Evolutionary conservation across 768 basidiomycete species (phyloP).

Genomic region (Crassisporium funariophilum): DNA sequence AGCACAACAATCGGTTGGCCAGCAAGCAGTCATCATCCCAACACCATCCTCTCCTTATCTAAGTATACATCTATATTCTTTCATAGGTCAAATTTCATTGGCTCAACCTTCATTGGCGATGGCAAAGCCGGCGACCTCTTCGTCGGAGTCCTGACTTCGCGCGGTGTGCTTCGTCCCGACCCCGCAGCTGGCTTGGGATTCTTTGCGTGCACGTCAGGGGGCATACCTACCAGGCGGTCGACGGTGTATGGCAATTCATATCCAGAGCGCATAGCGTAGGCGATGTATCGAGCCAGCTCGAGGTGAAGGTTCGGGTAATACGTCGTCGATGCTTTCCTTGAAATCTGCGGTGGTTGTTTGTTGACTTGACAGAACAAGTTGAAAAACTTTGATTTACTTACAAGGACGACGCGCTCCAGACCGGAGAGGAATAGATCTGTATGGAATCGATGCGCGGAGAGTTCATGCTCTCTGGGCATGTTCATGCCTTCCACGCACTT

Average conservation of each 20-base stretch:
- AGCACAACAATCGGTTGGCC: too few species aligned
- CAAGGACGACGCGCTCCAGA: slow-evolving; percentile 86
- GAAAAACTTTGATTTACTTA: slow-evolving; percentile 43
- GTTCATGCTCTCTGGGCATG: slow-evolving; percentile 66
- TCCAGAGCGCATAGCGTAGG: slow-evolving; percentile 61
- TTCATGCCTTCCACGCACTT: slow-evolving; percentile 65
- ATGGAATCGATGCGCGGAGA: slow-evolving; percentile 84
- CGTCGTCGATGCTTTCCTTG: slow-evolving; percentile 90
- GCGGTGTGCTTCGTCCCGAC: slow-evolving; percentile 29
- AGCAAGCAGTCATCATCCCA: not conserved
- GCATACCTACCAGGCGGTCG: slow-evolving; percentile 75
- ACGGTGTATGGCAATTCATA: slow-evolving; percentile 84
- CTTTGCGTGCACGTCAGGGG: slow-evolving; percentile 66
- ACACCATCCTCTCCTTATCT: slow-evolving; percentile 6
- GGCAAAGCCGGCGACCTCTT: slow-evolving; percentile 40
- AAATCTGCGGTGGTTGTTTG: slow-evolving; percentile 55
- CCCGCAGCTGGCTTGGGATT: slow-evolving; percentile 19
- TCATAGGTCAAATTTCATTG: slow-evolving; percentile 38
- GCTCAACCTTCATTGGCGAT: slow-evolving; percentile 44
- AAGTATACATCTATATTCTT: slow-evolving; percentile 17
- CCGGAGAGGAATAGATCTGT: slow-evolving; percentile 88
- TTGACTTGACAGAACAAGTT: slow-evolving; percentile 1
- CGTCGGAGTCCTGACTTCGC: slow-evolving; percentile 11
- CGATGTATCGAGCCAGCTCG: slow-evolving; percentile 87
- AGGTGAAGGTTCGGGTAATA: slow-evolving; percentile 96